These are phyloP conservation scores for Paracoccidioides brasiliensis DNA, from an alignment of 2,329 filamentous ascomycete genomes.

Conservation along the genomic window DNA sequence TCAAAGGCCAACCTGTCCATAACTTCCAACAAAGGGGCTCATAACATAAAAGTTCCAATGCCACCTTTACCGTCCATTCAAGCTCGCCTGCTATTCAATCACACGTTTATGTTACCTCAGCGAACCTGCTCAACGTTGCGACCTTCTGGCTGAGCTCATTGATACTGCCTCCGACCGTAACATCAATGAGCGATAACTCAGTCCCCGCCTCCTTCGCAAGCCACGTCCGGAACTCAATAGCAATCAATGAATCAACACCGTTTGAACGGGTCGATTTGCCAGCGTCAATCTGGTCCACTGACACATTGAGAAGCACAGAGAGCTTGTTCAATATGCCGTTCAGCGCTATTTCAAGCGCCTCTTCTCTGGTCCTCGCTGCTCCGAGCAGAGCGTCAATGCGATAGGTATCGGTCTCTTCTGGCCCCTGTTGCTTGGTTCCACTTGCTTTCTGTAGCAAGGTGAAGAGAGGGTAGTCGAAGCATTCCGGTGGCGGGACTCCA, in stretches of 20 bases:
- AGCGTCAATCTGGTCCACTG: conserved; percentile 16
- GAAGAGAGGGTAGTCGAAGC: conserved; percentile 18
- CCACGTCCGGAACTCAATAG: conserved; percentile 22
- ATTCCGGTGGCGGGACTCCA: conserved; percentile 12
- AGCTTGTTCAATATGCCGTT: conserved; percentile 13
- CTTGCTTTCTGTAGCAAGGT: conserved; percentile 6
- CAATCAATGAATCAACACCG: conserved; percentile 19
- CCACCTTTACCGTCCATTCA: no score
- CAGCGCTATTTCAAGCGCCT: conserved; percentile 10
- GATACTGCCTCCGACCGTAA: conserved; percentile 11
- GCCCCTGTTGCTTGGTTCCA: conserved; percentile 3
- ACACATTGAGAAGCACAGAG: conserved; percentile 13
- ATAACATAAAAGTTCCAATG: background rate
- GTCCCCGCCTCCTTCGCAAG: conserved; percentile 18
- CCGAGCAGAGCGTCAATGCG: conserved; percentile 8
- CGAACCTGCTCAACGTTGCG: conserved; percentile 11
- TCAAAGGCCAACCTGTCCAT: no score
- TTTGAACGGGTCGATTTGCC: conserved; percentile 14
- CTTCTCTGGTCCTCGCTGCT: conserved; percentile 8
- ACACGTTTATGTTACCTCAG: background rate
- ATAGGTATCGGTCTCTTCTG: conserved; percentile 4
- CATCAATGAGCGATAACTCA: conserved; percentile 11
- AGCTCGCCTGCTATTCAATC: background rate
- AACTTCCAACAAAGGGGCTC: no score
- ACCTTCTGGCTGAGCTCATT: conserved; percentile 12